Evolutionary conservation across 2,329 filamentous ascomycete genomes (phyloP).

Genomic region (Phaeosphaeria sp.): DNA sequence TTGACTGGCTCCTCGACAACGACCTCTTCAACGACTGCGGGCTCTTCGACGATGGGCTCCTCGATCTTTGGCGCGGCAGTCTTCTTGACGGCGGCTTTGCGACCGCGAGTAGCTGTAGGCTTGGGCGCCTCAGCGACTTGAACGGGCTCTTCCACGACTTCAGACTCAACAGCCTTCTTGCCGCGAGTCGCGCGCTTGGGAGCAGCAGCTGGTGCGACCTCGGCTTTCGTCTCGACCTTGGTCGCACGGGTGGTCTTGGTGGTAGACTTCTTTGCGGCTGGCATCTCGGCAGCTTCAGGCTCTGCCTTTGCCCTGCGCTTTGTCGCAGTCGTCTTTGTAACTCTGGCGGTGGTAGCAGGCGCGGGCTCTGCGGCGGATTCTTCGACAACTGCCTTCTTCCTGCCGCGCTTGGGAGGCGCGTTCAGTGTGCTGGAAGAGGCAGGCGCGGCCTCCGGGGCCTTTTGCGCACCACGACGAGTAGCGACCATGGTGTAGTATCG

Average conservation of each 20-base stretch:
- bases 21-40: constrained; percentile 5
- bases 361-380: constrained; percentile 22
- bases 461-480: constrained; percentile 39
- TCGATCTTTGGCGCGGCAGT: constrained; percentile 15
- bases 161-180: constrained; percentile 25
- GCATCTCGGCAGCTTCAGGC: constrained; percentile 21
- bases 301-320: constrained; percentile 30
- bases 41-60: constrained; percentile 15
- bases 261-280: constrained; percentile 24
- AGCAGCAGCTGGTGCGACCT: constrained; percentile 22
- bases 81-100: constrained; percentile 30
- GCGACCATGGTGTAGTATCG: constrained; percentile 36
- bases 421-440: constrained; percentile 35
- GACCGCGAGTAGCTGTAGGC: constrained; percentile 20
- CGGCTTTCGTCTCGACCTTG: constrained; percentile 24
- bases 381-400: constrained; percentile 33
- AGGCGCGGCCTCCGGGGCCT: constrained; percentile 29
- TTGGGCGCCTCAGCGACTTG: constrained; percentile 21
- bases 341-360: constrained; percentile 22
- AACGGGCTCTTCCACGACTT: constrained; percentile 17
- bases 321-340: constrained; percentile 24
- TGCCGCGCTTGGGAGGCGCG: constrained; percentile 42
- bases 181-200: constrained; percentile 34
- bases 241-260: constrained; percentile 30
- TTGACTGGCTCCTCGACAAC: constrained; percentile 20